Evolutionary conservation across 129 eudicot species (phyloP).

Genomic region (Flaveria bidentis): DNA sequence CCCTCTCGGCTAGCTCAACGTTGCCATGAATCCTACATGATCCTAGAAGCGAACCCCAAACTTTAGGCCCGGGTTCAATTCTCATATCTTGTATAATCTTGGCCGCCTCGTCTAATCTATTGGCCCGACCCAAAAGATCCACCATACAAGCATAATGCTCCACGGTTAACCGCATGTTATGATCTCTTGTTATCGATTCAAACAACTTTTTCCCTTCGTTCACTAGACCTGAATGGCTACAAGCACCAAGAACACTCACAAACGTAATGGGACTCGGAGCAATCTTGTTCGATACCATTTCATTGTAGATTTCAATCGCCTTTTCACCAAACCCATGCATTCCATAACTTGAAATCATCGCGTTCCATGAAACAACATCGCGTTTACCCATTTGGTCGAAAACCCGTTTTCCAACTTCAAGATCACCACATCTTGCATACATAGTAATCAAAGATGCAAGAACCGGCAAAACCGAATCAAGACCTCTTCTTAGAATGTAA

Average conservation of each 20-base stretch:
- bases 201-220: slow-evolving; percentile 68
- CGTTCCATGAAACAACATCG: slow-evolving; percentile 90
- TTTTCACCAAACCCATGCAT: slow-evolving; percentile 73
- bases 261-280: slow-evolving; percentile 69
- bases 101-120: slow-evolving; percentile 77
- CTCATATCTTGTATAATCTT: slow-evolving; percentile 67
- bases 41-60: slow-evolving; percentile 95
- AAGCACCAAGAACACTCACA: slow-evolving; percentile 82
- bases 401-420: slow-evolving; percentile 53
- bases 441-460: slow-evolving; percentile 68
- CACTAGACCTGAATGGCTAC: slow-evolving; percentile 86
- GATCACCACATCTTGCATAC: slow-evolving; percentile 83
- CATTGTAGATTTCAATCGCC: slow-evolving; percentile 61
- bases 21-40: slow-evolving; percentile 91
- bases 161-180: slow-evolving; percentile 52
- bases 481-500: slow-evolving; percentile 73
- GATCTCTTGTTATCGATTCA: slow-evolving; percentile 61
- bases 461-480: slow-evolving; percentile 82
- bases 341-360: slow-evolving; percentile 87
- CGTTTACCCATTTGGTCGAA: slow-evolving; percentile 69
- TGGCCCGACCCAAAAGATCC: slow-evolving; percentile 94
- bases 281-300: slow-evolving; percentile 54
- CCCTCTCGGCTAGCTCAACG: slow-evolving; percentile 81
- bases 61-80: slow-evolving; percentile 81
- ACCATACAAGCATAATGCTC: slow-evolving; percentile 97